phyloP scores from a whole-genome alignment of 2,329 filamentous ascomycete species.

The Endothia cerciana region DNA sequence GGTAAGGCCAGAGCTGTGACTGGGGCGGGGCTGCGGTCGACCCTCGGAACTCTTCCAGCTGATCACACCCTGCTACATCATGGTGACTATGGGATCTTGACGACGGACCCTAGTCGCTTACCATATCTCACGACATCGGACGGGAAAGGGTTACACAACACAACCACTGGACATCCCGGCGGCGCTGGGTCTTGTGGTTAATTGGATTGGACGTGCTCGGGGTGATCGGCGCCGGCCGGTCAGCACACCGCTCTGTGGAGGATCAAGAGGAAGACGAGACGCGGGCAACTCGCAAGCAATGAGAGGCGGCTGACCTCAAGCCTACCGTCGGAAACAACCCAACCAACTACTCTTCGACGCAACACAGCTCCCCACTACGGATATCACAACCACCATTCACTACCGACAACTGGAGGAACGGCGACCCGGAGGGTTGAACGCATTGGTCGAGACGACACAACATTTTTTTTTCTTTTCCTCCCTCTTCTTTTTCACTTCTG shows the following conservation, averaged over 20 bases:
- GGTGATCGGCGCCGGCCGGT: conserved; percentile 22
- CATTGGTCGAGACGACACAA: conserved; percentile 12
- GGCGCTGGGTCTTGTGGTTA: conserved; percentile 11
- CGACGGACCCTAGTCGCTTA: conserved; percentile 16
- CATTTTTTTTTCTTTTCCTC: not conserved
- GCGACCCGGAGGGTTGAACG: conserved; percentile 1
- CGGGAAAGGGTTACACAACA: conserved; percentile 29
- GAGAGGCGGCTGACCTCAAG: conserved; percentile 15
- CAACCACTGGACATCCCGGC: conserved; percentile 28
- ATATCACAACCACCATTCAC: not conserved
- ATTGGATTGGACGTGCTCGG: conserved; percentile 19
- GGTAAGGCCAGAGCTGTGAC: conserved; percentile 11
- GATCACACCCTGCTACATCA: conserved; percentile 22
- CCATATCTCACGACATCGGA: conserved; percentile 5
- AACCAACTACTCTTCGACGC: conserved; percentile 14
- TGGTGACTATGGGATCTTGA: conserved; percentile 6
- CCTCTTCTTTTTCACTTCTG: no score
- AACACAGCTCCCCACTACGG: conserved; percentile 1
- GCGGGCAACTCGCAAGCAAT: conserved; percentile 1
- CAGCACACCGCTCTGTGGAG: conserved; percentile 20
- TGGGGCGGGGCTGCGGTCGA: conserved; percentile 23
- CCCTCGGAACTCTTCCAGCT: conserved; percentile 18
- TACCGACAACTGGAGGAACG: conserved; percentile 2
- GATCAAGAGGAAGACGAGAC: conserved; percentile 8
- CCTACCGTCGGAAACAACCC: not conserved